Conservation (phyloP, 2,329 filamentous ascomycete species). For the Penicillium sp. region DNA sequence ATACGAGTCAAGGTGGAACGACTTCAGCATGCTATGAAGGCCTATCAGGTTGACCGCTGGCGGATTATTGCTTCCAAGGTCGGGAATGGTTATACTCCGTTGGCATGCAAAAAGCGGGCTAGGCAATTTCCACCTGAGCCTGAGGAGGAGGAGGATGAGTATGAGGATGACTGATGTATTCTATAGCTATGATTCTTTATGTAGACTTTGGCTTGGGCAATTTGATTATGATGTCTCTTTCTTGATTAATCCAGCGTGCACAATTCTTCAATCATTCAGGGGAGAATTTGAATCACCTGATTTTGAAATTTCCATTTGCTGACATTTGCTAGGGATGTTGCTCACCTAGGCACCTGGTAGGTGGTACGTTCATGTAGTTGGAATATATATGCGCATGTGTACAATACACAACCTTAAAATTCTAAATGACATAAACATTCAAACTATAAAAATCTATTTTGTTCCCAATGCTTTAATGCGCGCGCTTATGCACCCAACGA, state of each 20-base stretch:
- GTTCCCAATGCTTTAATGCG: no score
- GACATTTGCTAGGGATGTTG: no score
- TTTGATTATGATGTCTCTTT: background rate
- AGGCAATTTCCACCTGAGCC: constrained; percentile 36
- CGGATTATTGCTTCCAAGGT: constrained; percentile 88
- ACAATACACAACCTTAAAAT: no score
- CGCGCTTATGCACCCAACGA: background rate
- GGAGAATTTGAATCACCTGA: no score
- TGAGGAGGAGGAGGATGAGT: constrained; percentile 1
- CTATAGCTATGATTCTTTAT: background rate
- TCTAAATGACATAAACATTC: no score
- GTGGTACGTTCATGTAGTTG: no score
- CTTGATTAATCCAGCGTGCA: no score
- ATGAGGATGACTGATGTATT: background rate
- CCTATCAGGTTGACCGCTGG: constrained; percentile 71
- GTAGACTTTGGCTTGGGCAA: background rate
- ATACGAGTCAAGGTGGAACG: constrained; percentile 33
- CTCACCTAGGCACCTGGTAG: no score
- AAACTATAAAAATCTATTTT: no score
- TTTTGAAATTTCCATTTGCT: no score
- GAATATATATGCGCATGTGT: no score
- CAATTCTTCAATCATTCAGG: no score
- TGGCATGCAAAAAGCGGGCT: constrained; percentile 80
- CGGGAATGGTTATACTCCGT: constrained; percentile 83
- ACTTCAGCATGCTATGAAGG: constrained; percentile 40